Evolutionary conservation across 495 filamentous ascomycete species (phyloP), one percentile per base, ranked within the genome.

Genomic region (Penicillium pancosmium): DNA sequence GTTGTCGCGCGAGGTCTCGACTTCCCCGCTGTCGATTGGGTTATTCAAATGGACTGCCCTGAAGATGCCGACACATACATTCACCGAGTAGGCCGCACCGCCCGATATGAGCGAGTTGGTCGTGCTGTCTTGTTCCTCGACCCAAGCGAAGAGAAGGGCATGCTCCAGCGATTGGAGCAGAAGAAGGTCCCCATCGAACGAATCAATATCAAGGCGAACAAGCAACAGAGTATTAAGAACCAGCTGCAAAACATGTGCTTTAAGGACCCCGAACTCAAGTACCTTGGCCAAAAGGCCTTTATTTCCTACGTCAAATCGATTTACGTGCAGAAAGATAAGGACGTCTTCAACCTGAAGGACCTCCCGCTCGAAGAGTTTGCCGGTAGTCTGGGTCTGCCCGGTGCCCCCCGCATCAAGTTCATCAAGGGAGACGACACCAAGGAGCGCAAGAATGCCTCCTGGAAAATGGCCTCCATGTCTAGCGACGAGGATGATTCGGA

Each of bases 51-150:
- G 27, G 94, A 98, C 70, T 96, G 91, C 59, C 94, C 94, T 0
- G 94, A 98, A 73, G 94, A 98, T 72, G 89, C 89, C 1, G 94
- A 97, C 60, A 98, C 94, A 0, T 98, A 98, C 61, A 98, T 98
- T 61, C 94, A 98, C 71, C 87, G 94, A 52, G 95, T 97, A 12
- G 94, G 94, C 15, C 86, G 94, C 15, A 99, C 94, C 23, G 94
- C 94, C 2, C 85, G 94, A n/a, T 97, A 92, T 70, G 90, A 97
- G 60, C 88, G 88, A 57, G 82, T 89, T 40, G 94, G 94, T 6
- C 84, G 88, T 35, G 93, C 94, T 0, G 91, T 98, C 5, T 73
- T 99, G 5, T 97, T 99, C 73, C 78, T 99, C 0, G 89, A 95
- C 23, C 94, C 95, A 0, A 92, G 84, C 59, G 95, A 98, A 71